Conservation (phyloP, 345 rosid genomes). For the Abelmoschus esculentus region DNA sequence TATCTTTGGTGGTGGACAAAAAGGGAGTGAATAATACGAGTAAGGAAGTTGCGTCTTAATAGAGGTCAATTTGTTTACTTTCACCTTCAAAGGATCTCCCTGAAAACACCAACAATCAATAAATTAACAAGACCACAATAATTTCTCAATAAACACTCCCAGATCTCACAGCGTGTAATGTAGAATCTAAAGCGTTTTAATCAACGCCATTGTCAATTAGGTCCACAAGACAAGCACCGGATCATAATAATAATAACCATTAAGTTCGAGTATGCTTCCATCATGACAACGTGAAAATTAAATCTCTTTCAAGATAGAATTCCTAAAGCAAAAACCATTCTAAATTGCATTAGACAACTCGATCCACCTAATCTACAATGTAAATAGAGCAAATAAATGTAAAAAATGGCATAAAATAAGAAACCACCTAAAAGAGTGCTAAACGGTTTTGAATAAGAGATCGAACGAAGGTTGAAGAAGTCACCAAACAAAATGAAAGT, state of each 20-base stretch:
- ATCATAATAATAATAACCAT: not conserved
- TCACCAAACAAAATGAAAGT: too few relatives aligned
- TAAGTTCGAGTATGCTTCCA: not conserved
- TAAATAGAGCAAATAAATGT: not conserved
- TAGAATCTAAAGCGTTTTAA: not conserved
- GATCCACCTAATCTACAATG: not conserved
- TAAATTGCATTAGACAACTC: not conserved
- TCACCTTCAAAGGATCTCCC: constrained; percentile 81
- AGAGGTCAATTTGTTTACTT: constrained; percentile 89
- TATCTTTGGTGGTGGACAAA: constrained; percentile 60
- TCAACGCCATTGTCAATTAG: not conserved
- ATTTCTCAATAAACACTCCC: not conserved
- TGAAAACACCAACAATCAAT: constrained; percentile 18
- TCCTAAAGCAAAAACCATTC: not conserved
- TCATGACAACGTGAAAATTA: not conserved
- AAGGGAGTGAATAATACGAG: constrained; percentile 71
- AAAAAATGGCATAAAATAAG: too few relatives aligned
- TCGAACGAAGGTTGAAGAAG: too few relatives aligned
- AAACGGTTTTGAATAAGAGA: too few relatives aligned
- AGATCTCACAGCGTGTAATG: not conserved
- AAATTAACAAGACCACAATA: not conserved
- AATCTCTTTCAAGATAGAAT: not conserved
- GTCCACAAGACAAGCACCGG: not conserved
- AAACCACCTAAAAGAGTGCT: too few relatives aligned
- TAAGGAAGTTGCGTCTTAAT: constrained; percentile 95